Base-by-base conservation (phyloP, 2,329 filamentous ascomycete species). In the Hortaea werneckii region DNA sequence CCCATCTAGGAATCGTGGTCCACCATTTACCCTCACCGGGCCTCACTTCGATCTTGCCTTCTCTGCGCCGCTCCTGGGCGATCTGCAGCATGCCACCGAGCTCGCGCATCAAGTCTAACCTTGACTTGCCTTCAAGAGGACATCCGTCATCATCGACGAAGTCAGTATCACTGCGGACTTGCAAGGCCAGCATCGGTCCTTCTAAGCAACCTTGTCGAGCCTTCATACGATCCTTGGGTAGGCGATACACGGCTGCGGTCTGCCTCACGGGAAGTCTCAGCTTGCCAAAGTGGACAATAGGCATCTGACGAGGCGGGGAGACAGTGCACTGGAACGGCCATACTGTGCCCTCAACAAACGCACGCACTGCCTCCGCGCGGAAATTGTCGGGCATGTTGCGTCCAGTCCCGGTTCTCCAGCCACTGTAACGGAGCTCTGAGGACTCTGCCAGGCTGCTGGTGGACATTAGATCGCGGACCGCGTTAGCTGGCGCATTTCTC, bases 1-100 rank as follows among this genome's bases (percentile, higher is more conserved):
- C 78, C 70, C 76, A 81, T 44, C 78, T 69, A 27, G 73, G 70
- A 43, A 63, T 68, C 2, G 64, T 70, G 2, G 76, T 75, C 76
- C 76, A 82, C 78, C 79, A 82, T 55, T 77, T 71, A 3, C 74
- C 75, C 52, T 77, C 71, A 1, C 76, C 75, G 3, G 74, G 69
- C 43, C 63, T 69, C 41, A 62, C 58, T 53, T 79, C 75, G 1
- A 56, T 56, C 44, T 63, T 67, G 0, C 76, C 77, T 54, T 81
- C 70, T 43, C 78, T 68, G n/a, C 69, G 68, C 34, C 79, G 70
- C 58, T 82, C 77, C 58, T 82, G 77, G 1, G 78, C 79, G 2
- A 79, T 58, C 13, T 78, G 65, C 10, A 82, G 63, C 60, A 80
- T 64, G 1, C 70, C 73, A 5, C 75, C 77, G 4, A 79, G 61